Evolutionary conservation across 805 yeast species (phyloP).

Genomic region (Yarrowia deformans): DNA sequence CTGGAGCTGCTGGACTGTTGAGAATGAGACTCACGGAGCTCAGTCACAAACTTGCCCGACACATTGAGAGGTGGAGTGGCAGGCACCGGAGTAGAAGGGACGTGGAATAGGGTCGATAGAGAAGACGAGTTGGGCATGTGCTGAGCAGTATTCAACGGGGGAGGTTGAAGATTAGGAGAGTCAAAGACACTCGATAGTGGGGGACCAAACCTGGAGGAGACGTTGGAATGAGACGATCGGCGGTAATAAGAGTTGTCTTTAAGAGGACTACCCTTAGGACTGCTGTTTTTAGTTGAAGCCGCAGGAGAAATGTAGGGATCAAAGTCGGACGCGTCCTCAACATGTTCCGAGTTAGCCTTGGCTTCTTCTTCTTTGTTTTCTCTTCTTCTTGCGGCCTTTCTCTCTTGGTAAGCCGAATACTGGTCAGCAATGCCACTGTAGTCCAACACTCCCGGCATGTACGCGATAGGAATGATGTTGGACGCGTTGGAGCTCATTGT

Average conservation of each 20-base stretch:
- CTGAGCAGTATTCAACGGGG: slow-evolving; percentile 2
- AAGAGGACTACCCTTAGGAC: not conserved
- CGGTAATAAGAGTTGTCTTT: not conserved
- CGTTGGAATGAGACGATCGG: not conserved
- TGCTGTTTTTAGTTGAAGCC: not conserved
- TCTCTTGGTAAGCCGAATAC: slow-evolving; percentile 7
- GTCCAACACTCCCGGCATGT: slow-evolving; percentile 81
- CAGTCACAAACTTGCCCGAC: slow-evolving; percentile 3
- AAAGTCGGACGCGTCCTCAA: not conserved
- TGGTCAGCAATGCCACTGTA: slow-evolving; percentile 13
- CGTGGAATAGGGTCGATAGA: slow-evolving; percentile 11
- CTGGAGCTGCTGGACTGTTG: slow-evolving; percentile 17
- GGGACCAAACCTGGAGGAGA: not conserved
- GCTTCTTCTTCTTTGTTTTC: not conserved
- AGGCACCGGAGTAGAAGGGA: not conserved
- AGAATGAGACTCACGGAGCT: not conserved
- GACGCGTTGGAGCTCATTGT: slow-evolving; percentile 68
- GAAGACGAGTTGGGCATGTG: slow-evolving; percentile 9
- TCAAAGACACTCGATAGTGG: not conserved
- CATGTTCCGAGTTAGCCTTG: not conserved
- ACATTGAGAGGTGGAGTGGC: slow-evolving; percentile 14
- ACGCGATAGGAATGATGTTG: slow-evolving; percentile 88
- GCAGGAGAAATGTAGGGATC: slow-evolving; percentile 3
- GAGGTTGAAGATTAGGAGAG: not conserved
- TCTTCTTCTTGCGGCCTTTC: slow-evolving; percentile 2